Evolutionary conservation across 306 rosid species (phyloP), one percentile per base, ranked within the genome.

Genomic region (Citrullus mucosospermus): DNA sequence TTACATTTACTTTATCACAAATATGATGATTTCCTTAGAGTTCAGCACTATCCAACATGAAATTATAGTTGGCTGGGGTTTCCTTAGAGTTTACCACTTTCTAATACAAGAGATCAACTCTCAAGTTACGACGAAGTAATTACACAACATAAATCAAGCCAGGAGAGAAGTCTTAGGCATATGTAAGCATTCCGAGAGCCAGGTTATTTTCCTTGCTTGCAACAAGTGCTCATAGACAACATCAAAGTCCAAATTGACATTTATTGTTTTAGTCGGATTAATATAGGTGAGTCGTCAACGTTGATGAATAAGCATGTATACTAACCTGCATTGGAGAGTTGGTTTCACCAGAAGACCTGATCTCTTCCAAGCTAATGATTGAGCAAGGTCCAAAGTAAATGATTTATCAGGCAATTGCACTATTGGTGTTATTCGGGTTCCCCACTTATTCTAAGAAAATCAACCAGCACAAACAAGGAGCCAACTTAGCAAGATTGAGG

Each of bases 391-490:
- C 78, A 96, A 75, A 17, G 98, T 86, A 83, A 96, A 84, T 38
- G 99, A 96, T 81, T 92, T 96, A 79, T 96, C 99, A 50, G 99
- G 99, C 98, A 91, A 90, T 72, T 96, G 99, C 69, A 92, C 80
- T 88, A 88, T 85, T 6, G 99, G 99, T 54, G 98, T 91, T 57
- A 96, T 82, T 77, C 96, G 83, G 69, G 98, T 92, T 88, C 99
- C 99, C 91, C 92, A 90, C 82, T 92, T 92, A 84, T 88, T 96
- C 99, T 96, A 82, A 57, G 36, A 84, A 80, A 65, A 80, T 83
- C 65, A 85, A 78, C 83, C 80, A 53, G 55, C 67, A 56, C 69
- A 43, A 69, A 81, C 11, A 67, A 44, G 66, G 53, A 32, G 74
- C 51, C 77, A 55, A 75, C 61, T 78, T 72, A 54, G 69, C 50